Base-by-base conservation (phyloP, 139 green algal species). In the Zygnema cylindricum region DNA sequence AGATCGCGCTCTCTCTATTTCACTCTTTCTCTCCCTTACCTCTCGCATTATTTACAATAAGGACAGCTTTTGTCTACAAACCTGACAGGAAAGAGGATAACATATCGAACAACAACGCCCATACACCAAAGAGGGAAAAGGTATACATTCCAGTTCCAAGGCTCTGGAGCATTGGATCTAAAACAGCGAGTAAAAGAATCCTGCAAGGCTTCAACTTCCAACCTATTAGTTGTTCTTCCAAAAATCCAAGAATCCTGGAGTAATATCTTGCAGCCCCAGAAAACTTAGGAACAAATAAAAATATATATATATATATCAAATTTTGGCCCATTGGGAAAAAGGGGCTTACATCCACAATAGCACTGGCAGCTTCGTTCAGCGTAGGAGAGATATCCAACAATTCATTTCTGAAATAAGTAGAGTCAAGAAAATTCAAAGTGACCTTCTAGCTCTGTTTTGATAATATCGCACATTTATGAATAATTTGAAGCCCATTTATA, bases 91-190 rank as follows among this genome's bases (percentile, higher is more conserved):
- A 98, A 98, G 3, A 98, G 88, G 35, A 98, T 91, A 81, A 85
- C 41, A 90, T 97, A 94, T 1, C 96, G 93, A 16, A 97, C 40
- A 1, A 95, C n/a, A 2, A 97, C 91, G 32, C 96, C 95, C 2
- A 94, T 30, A 41, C 69, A 87, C 97, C 97, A 99, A 11, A 96
- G 43, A 0, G 97, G 96, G 81, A 96, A 96, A 2, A 99, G 94
- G 93, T 99, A 99, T 32, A 96, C 92, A 90, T 99, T 99, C 95
- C 95, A 99, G 91, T 99, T 99, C 98, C 97, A 99, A 25, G 95
- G 94, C 43, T 98, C 96, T 21, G 95, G 91, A 0, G 86, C 82
- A 21, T 87, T 89, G 38, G 79, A 94, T n/a, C 93, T 96, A 92
- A 99, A 99, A 93, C 97, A 98, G 82, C 94, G 92, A 42, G 96